Evolutionary conservation across 768 basidiomycete species (phyloP).

Genomic region (Atractiella rhizophila): DNA sequence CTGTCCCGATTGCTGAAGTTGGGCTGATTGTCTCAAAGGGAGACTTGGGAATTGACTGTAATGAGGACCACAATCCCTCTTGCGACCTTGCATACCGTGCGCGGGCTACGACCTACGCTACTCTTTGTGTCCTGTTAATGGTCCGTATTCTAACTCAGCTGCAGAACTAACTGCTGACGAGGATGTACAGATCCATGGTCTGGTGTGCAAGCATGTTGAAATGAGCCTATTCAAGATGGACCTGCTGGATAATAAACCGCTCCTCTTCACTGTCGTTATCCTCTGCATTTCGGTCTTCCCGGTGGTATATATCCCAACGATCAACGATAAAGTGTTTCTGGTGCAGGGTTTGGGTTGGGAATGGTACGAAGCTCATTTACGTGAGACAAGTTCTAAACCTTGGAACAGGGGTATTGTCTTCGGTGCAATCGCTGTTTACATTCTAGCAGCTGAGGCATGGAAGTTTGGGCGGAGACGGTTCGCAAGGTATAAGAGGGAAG

Average conservation of each 20-base stretch:
- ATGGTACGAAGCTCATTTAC: too few species aligned
- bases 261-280: constrained; percentile 19
- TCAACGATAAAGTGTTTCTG: constrained; percentile 22
- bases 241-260: constrained; percentile 20
- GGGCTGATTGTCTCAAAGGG: not conserved
- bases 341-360: constrained; percentile 19
- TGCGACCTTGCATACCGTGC: constrained; percentile 22
- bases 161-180: not conserved
- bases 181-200: constrained; percentile 16
- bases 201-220: constrained; percentile 22
- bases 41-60: constrained; percentile 20
- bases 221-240: constrained; percentile 20
- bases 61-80: constrained; percentile 16
- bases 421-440: constrained; percentile 11
- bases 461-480: too few species aligned
- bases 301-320: constrained; percentile 21
- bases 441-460: too few species aligned
- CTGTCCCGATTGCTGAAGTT: too few species aligned
- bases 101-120: constrained; percentile 21
- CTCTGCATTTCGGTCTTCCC: constrained; percentile 20
- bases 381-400: not conserved
- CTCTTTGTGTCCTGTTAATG: constrained; percentile 20
- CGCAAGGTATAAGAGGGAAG: too few species aligned
- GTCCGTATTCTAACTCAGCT: not conserved
- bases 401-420: constrained; percentile 20